Conservation (phyloP, 768 basidiomycete species). For the Termitomyces sp. region DNA sequence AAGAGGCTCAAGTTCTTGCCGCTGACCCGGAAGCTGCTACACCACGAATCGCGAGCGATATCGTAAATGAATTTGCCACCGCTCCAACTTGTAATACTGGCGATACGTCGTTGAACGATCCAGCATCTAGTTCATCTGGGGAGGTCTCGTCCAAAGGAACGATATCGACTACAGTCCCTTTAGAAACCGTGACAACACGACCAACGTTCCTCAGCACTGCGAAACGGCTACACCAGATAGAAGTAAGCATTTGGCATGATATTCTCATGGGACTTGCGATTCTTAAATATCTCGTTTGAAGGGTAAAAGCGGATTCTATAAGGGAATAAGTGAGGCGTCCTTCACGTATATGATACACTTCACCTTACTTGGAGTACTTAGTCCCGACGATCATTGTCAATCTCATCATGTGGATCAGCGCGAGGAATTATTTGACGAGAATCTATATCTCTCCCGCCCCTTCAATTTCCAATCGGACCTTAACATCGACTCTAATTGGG, state of each 20-base stretch:
- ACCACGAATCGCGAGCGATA: neutral
- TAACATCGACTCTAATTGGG: conserved; percentile 4
- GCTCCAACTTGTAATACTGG: neutral
- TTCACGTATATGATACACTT: neutral
- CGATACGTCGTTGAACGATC: neutral
- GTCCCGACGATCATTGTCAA: conserved; percentile 12
- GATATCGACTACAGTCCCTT: neutral
- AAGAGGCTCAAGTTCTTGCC: neutral
- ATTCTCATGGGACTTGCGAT: neutral
- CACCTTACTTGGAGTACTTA: neutral
- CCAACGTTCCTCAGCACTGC: conserved; percentile 5
- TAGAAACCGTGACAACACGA: conserved; percentile 1
- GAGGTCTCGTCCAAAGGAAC: neutral
- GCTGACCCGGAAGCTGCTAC: conserved; percentile 2
- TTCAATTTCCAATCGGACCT: neutral
- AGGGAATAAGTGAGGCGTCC: conserved; percentile 13
- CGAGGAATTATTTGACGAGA: neutral
- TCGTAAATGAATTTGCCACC: neutral
- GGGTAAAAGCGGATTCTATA: conserved; percentile 14
- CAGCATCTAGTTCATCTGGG: neutral
- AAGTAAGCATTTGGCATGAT: neutral
- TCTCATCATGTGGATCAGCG: conserved; percentile 4
- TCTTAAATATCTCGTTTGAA: neutral
- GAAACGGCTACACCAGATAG: conserved; percentile 12
- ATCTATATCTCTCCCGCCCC: conserved; percentile 20